Evolutionary conservation across 257 asterid species (phyloP), one percentile per base, ranked within the genome.

Genomic region (Petunia axillaris): DNA sequence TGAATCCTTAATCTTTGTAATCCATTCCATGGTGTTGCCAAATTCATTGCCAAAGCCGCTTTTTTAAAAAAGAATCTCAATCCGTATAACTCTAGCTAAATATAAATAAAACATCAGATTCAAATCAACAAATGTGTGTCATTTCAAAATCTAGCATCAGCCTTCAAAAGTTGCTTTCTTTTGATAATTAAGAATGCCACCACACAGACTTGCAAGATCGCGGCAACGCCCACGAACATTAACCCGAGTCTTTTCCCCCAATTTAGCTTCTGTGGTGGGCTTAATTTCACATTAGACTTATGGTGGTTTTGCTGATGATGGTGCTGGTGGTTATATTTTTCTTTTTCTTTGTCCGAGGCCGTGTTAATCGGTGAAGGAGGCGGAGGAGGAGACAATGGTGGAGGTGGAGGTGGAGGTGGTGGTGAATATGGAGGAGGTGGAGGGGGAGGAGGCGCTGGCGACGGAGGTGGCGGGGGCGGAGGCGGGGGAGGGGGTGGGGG

Each of bases 171-270:
- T 76, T 88, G 88, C 54, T 79, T 82, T 79, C 86, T 83, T 83
- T 83, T 86, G 84, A 88, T 65, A 5, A 82, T 46, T 86, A 88
- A 81, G 82, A 88, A 86, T 3, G 85, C 70, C 74, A 63, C 90
- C 83, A 85, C 91, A 25, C 81, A 85, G 43, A 86, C 85, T 53
- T 88, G 91, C 84, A 88, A 81, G 62, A 86, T 82, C 37, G 80
- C 80, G 0, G 63, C 87, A 79, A 86, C 81, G 6, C 90, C 91
- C 64, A 79, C 79, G 78, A 88, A 88, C 77, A 83, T 54, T 67
- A 85, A 74, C 77, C 91, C 91, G 14, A 88, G 59, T 81, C 58
- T 86, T 86, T 86, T 79, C 78, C 88, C 91, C 78, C 75, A 44
- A 64, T 83, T 84, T 52, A 81, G 85, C 54, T 41, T 80, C 59